Evolutionary conservation across 2,329 filamentous ascomycete species (phyloP), one percentile per base, ranked within the genome.

Genomic region (Trichoderma gracile): DNA sequence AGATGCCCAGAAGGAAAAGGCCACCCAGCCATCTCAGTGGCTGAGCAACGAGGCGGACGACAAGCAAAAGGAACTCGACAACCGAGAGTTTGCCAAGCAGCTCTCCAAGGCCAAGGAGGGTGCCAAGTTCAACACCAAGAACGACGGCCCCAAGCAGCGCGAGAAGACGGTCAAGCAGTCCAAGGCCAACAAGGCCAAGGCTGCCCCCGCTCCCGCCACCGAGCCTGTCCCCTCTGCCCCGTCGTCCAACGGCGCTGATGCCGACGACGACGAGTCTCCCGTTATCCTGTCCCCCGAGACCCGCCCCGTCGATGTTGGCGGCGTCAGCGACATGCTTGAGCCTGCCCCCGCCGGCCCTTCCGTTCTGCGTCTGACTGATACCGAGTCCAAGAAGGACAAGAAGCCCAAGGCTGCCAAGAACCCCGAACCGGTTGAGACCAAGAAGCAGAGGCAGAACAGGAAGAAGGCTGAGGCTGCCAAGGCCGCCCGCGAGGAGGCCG

Each of bases 381-480:
- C 85, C 77, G 72, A 84, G 78, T 74, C 86, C 83, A 78, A 84
- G 73, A 85, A 89, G 78, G 81, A 85, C 67, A 88, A 88, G 77
- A 88, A 88, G 77, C 79, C 82, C 68, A 87, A 87, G 78, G 81
- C 84, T 71, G 78, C 82, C 69, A 86, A 88, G 79, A 80, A 82
- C 46, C 82, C 85, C 68, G 87, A 91, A 76, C 83, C 85, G 55
- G 85, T 84, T 19, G 91, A 97, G 82, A 90, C 89, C 21, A 97
- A 97, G 89, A 97, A 97, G 83, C 92, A 96, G 81, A 89, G 93
- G 66, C 93, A 97, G 81, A 95, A 97, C 80, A 86, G 89, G 70
- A 87, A 90, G 81, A 97, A 97, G 86, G 88, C 86, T 43, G 93
- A 97, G 78, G 89, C 87, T 65, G 87, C 88, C 72, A 95, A 92